phyloP scores from a whole-genome alignment of 345 rosid species.

The Balakata baccata region DNA sequence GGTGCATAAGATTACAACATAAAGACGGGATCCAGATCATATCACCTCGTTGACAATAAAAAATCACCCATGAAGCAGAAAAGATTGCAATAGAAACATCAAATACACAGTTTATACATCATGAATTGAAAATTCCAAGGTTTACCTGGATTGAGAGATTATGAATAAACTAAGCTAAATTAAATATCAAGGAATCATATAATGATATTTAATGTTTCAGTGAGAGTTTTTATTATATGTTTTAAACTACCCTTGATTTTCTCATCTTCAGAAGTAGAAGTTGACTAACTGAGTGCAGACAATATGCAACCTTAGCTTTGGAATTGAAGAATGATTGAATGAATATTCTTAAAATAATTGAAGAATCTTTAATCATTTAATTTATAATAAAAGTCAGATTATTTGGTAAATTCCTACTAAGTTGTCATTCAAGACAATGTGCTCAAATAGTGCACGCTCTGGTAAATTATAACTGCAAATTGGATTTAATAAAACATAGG shows the following conservation, averaged over 20 bases:
- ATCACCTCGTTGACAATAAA: slow-evolving; percentile 19
- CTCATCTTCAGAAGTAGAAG: slow-evolving; percentile 11
- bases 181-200: slow-evolving; percentile 16
- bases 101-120: slow-evolving; percentile 30
- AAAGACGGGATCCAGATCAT: slow-evolving; percentile 22
- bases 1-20: slow-evolving; percentile 13
- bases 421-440: slow-evolving; percentile 8
- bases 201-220: slow-evolving; percentile 3
- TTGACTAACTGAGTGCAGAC: slow-evolving; percentile 11
- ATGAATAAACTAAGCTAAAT: neutral
- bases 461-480: neutral
- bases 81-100: slow-evolving; percentile 47
- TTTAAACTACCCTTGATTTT: slow-evolving; percentile 20
- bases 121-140: slow-evolving; percentile 27
- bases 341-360: slow-evolving; percentile 13
- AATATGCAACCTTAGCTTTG: slow-evolving; percentile 30
- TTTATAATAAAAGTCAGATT: slow-evolving; percentile 36
- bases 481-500: slow-evolving; percentile 21
- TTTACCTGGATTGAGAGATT: slow-evolving; percentile 5
- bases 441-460: slow-evolving; percentile 10
- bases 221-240: neutral
- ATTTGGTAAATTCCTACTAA: slow-evolving; percentile 20
- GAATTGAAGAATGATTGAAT: slow-evolving; percentile 21
- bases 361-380: slow-evolving; percentile 31
- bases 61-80: slow-evolving; percentile 14